Base-by-base conservation (phyloP, 164 flowering plant species). In the Vitis labrusca region DNA sequence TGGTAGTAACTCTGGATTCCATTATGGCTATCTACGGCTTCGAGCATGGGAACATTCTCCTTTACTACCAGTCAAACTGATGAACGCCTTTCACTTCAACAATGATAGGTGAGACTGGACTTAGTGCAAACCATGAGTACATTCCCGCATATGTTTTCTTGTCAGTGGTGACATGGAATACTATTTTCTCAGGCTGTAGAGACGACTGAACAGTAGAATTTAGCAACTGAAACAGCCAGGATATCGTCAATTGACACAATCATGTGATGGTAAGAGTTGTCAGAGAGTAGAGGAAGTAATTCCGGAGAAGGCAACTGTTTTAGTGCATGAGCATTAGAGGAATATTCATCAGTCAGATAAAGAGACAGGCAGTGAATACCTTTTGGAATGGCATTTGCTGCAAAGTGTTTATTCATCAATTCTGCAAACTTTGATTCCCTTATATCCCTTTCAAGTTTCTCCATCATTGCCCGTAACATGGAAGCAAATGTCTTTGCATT, bases 81-180 rank as follows among this genome's bases (percentile, higher is more conserved):
- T 19, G 1, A 19, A 19, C 19, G 19, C 19, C 19, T 19, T 19
- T 19, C 19, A 19, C 19, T 19, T 19, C 99, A 73, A 96, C 78
- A 67, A 91, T 89, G 50, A 97, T 91, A 55, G 98, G 97, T 61
- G 85, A 77, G 58, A 84, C 76, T 16, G 99, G 85, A 71, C 93
- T 90, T 19, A 96, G 71, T 30, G 99, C 98, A 82, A 96, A 96
- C 99, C 99, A 96, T 23, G 99, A 90, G 74, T 95, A 98, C 98
- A 93, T 95, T 17, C 93, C 97, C 15, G 98, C 93, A 79, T 93
- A 95, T 11, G 99, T 96, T 83, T 96, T 96, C 88, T 93, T 93
- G 78, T 96, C 99, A 32, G 99, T 96, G 67, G 93, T 93, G 66
- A 96, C 85, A 85, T 96, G 99, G 99, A 1, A 19, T 19, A 19